phyloP scores from a whole-genome alignment of 2,329 filamentous ascomycete species.

The Onygena corvina region DNA sequence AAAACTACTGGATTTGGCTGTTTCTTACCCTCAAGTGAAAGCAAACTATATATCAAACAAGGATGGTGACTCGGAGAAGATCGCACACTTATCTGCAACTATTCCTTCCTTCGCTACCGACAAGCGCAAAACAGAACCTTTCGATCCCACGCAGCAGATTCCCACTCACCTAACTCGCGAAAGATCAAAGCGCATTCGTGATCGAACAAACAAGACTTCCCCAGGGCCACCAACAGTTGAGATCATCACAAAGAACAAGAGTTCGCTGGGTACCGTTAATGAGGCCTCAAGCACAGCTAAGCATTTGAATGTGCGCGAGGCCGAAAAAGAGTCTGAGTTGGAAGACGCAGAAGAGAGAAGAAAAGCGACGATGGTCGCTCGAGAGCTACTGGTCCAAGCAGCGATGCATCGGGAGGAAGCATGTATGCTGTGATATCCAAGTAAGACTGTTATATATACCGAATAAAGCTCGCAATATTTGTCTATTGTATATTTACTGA shows the following conservation, averaged over 20 bases:
- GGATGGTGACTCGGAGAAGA: background rate
- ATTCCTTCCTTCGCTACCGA: background rate
- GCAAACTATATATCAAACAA: no score
- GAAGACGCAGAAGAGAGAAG: background rate
- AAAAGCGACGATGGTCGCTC: background rate
- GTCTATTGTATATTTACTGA: background rate
- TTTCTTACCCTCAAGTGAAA: no score
- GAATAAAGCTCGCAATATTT: background rate
- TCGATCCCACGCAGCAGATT: background rate
- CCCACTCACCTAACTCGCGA: background rate
- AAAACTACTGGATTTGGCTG: background rate
- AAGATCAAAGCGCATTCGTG: background rate
- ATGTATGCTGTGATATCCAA: background rate
- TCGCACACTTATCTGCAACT: background rate
- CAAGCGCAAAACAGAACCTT: background rate
- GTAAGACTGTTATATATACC: background rate
- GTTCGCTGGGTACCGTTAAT: no score
- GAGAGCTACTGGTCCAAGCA: background rate
- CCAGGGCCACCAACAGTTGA: background rate
- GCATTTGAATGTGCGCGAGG: no score
- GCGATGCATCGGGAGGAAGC: constrained; percentile 4
- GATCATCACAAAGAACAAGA: background rate
- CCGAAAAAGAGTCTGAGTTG: background rate
- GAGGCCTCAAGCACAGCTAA: no score
- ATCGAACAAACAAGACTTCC: background rate